Base-by-base conservation (phyloP, 768 basidiomycete species). In the Terana coerulea region DNA sequence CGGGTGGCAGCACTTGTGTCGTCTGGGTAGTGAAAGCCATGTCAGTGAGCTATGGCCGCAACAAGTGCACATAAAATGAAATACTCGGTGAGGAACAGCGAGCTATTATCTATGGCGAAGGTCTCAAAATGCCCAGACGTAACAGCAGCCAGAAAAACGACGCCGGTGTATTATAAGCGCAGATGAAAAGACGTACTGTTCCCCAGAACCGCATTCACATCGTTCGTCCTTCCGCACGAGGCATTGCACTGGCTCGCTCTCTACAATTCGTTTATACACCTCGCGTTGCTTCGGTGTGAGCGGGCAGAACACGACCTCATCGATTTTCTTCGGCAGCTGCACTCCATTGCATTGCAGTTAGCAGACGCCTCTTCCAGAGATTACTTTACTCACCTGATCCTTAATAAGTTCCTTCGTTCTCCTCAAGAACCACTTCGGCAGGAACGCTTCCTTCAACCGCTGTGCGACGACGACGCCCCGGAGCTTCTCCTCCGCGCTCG, bases 221-320 rank as follows among this genome's bases (percentile, higher is more conserved):
- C 65, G 68, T 12, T 88, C 81, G 50, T 91, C 84, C 61, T 86
- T 83, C 15, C 72, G 72, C 19, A 93, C 68, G 45, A 97, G 70
- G 54, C 85, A 83, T 61, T 88, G 82, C 8, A 97, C 79, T 5
- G 80, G 74, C 5, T 75, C 72, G 59, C 78, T 80, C n/a, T 67
- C 67, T 21, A 95, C 69, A 29, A 95, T 74, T 5, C 77, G 75
- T 57, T 81, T 86, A 66, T 97, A 95, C 0, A 84, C 88, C 14
- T 66, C 62, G 25, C 83, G 78, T 67, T 97, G 95, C 30, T 69
- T 74, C 0, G 70, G 52, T 0, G 88, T 88, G 43, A 98, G 70
- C 14, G 93, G 95, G 61, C 95, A 99, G 61, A 98, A 95, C 5
- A 97, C 91, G 12, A 98, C 88, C 61, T 92, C 75, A 58, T 99